Base-by-base conservation (phyloP, 345 rosid species). In the Theobroma cacao region DNA sequence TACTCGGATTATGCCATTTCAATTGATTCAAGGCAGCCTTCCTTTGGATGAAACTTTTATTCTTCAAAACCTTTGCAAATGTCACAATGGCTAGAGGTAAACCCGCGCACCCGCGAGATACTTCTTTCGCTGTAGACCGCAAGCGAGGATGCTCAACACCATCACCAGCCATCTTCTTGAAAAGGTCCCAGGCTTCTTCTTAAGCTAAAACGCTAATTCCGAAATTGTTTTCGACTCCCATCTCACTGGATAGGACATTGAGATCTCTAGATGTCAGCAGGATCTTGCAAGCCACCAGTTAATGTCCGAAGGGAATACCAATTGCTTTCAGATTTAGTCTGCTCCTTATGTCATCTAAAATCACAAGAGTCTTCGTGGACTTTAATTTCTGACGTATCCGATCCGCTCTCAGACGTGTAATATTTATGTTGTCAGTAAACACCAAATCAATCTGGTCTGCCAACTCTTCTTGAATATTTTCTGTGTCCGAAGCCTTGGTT, bases 301-400 rank as follows among this genome's bases (percentile, higher is more conserved):
- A 72, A 38, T 75, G 48, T 11, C 30, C 43, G 1, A 0, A 43
- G 18, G 86, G 84, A 63, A 87, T 84, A 26, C 88, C 89, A 0
- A 80, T 47, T 5, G 9, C 63, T 12, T 59, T 68, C 36, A 84
- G 7, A 50, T 81, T 47, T 9, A 85, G 47, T 6, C 3, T 30
- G 20, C 4, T 56, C 88, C 86, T 82, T 7, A 86, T 9, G 72
- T 82, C 73, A 62, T 86, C 85, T 3, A 86, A 76, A 48, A 84
- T 53, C 1, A 84, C 6, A 1, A 86, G 85, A 31, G 72, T 56
- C 52, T 60, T 82, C 18, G 28, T 40, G 28, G 26, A 65, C 74
- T 34, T 74, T 47, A 82, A 43, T 24, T 76, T 77, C 3, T 28
- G 8, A 72, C 17, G 18, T 8, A 79, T 28, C 28, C 6, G 50